phyloP scores from a whole-genome alignment of 148 eudicot genomes.

The Chenopodium berlandieri region DNA sequence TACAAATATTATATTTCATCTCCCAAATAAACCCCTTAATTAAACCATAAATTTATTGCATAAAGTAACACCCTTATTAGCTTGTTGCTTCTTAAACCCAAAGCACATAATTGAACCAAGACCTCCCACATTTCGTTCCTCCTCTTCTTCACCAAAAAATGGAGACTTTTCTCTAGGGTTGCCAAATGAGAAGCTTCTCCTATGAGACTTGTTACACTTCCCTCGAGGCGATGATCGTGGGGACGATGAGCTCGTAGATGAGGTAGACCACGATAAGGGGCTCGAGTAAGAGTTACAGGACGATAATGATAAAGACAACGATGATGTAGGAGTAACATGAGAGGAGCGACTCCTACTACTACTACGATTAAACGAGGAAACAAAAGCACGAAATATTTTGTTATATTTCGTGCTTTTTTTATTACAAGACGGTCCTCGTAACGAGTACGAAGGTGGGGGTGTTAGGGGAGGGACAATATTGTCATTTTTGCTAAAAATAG shows the following conservation, averaged over 20 bases:
- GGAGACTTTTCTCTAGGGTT: slow-evolving; percentile 15
- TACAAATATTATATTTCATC: slow-evolving; percentile 9
- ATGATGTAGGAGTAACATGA: slow-evolving; percentile 15
- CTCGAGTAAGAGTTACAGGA: slow-evolving; percentile 13
- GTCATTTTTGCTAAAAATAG: slow-evolving; percentile 24
- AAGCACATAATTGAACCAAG: slow-evolving; percentile 25
- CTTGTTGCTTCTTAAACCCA: slow-evolving; percentile 26
- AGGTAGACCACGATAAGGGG: slow-evolving; percentile 33
- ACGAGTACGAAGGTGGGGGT: slow-evolving; percentile 37
- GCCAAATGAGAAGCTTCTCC: slow-evolving; percentile 21
- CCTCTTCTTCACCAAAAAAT: slow-evolving; percentile 21
- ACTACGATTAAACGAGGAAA: slow-evolving; percentile 17
- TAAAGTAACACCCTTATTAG: not conserved
- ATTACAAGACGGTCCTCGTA: not conserved
- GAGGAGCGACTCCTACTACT: slow-evolving; percentile 4
- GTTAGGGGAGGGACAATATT: slow-evolving; percentile 38
- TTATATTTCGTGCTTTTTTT: slow-evolving; percentile 12
- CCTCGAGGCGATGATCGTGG: slow-evolving; percentile 21
- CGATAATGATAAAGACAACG: slow-evolving; percentile 17
- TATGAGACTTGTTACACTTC: slow-evolving; percentile 12
- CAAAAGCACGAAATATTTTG: slow-evolving; percentile 10
- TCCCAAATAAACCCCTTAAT: not conserved
- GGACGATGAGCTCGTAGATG: slow-evolving; percentile 28
- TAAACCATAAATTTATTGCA: not conserved
- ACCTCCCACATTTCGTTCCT: not conserved